Evolutionary conservation across 805 yeast species (phyloP), one percentile per base, ranked within the genome.

Genomic region (Ogataea ganodermae): DNA sequence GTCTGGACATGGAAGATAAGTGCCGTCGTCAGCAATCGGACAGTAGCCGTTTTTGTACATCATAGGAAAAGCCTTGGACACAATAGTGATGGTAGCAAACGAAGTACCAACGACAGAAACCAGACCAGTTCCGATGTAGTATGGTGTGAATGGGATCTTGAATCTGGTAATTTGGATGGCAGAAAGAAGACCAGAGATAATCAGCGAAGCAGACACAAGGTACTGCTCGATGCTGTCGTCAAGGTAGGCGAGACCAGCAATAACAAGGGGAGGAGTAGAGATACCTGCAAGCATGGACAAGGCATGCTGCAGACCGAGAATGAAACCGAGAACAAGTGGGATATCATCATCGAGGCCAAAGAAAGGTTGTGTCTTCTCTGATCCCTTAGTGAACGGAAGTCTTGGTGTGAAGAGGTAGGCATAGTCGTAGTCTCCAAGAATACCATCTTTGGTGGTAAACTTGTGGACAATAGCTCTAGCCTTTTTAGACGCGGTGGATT

Each of bases 261-360:
- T 86, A 54, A 90, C 72, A 45, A 90, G 69, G 2, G 96, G 92
- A 7, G 97, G 96, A 6, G 94, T 73, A 30, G 86, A 85, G 42
- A 90, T 79, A 60, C 97, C 97, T 13, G 96, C 97, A 69, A 90
- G 70, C 96, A 91, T 90, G 21, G 97, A 82, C 54, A 90, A 66
- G 1, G 96, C 71, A 63, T 90, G 97, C 70, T 90, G 97, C 52
- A 90, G 75, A 14, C 97, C 97, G 27, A 91, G 75, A 9, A 90
- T 47, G 48, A 86, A 65, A 1, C 95, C 96, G 48, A 90, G 71
- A 6, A 86, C 56, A n/a, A 89, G 56, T 0, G 97, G 97, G 80
- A 91, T 83, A 1, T 83, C 88, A 36, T 83, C 80, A 62, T 89
- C 73, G 42, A 90, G 68, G 4, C 94, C 89, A 58, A 89, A 91